Evolutionary conservation across 345 rosid species (phyloP).

Genomic region (Laguncularia racemosa): DNA sequence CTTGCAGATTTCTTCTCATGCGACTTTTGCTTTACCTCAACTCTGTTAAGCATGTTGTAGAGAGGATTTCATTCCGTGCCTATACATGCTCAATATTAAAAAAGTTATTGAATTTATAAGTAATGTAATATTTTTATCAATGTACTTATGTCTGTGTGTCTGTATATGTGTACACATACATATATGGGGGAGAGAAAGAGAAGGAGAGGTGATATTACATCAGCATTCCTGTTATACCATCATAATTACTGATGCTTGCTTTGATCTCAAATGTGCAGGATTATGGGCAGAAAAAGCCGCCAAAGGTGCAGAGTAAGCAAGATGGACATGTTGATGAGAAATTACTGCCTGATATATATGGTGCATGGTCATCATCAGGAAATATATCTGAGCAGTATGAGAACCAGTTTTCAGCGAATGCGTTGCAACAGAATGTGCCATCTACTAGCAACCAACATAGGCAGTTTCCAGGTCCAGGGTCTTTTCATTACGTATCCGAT

Average conservation of each 20-base stretch:
- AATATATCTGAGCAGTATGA: slow-evolving; percentile 25
- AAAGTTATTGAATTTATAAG: too few relatives aligned
- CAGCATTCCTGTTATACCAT: neutral
- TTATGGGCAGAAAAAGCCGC: slow-evolving; percentile 37
- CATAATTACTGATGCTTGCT: too few relatives aligned
- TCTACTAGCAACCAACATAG: slow-evolving; percentile 39
- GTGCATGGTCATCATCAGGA: slow-evolving; percentile 38
- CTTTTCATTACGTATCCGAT: slow-evolving; percentile 31
- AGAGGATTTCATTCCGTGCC: too few relatives aligned
- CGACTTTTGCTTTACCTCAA: too few relatives aligned
- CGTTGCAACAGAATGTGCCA: slow-evolving; percentile 25
- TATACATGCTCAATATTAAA: too few relatives aligned
- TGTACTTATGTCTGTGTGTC: too few relatives aligned
- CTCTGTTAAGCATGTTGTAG: too few relatives aligned
- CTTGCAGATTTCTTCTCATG: too few relatives aligned
- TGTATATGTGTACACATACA: too few relatives aligned
- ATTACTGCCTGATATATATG: slow-evolving; percentile 27
- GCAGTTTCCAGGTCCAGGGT: slow-evolving; percentile 41
- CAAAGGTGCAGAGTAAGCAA: slow-evolving; percentile 30
- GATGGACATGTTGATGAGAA: slow-evolving; percentile 35
- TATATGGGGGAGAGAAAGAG: too few relatives aligned
- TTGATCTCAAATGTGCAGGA: slow-evolving; percentile 26
- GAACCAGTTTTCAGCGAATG: slow-evolving; percentile 29
- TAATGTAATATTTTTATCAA: too few relatives aligned
- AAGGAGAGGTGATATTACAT: neutral